phyloP scores from a whole-genome alignment of 2,329 filamentous ascomycete species.

The Aspergillus candidus region DNA sequence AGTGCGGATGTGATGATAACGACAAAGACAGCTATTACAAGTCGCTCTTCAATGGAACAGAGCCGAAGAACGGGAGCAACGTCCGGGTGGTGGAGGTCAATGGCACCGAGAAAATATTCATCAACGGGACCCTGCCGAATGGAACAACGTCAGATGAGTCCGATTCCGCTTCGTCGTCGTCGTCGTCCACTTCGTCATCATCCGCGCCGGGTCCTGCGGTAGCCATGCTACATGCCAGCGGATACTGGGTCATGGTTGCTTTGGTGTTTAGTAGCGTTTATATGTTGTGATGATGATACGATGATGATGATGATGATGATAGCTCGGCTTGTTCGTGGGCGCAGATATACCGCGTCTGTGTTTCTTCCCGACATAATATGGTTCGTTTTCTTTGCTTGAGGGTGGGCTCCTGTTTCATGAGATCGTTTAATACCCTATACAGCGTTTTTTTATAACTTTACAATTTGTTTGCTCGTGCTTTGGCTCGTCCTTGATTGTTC shows the following conservation, averaged over 20 bases:
- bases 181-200: too few relatives aligned
- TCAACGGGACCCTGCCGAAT: slow-evolving; percentile 45
- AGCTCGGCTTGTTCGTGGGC: too few relatives aligned
- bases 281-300: slow-evolving; percentile 18
- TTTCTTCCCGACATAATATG: too few relatives aligned
- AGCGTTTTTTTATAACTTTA: too few relatives aligned
- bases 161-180: slow-evolving; percentile 18
- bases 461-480: too few relatives aligned
- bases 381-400: too few relatives aligned
- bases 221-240: slow-evolving; percentile 27
- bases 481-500: too few relatives aligned
- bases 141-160: slow-evolving; percentile 34
- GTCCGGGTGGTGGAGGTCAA: slow-evolving; percentile 37
- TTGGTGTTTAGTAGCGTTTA: slow-evolving; percentile 32
- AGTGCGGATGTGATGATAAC: slow-evolving; percentile 54
- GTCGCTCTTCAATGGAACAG: slow-evolving; percentile 38
- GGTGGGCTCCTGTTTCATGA: too few relatives aligned
- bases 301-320: not conserved
- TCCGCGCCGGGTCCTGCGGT: slow-evolving; percentile 10
- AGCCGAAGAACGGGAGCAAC: slow-evolving; percentile 33
- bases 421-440: too few relatives aligned
- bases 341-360: not conserved
- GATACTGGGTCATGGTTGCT: slow-evolving; percentile 39
- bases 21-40: slow-evolving; percentile 40
- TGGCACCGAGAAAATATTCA: slow-evolving; percentile 39